Percentiles rank a stretch among this genome's conserved stretches.
These are phyloP conservation scores for Porphyrellus cyaneotinctus DNA, from an alignment of 768 basidiomycete species.

Conservation along the genomic window DNA sequence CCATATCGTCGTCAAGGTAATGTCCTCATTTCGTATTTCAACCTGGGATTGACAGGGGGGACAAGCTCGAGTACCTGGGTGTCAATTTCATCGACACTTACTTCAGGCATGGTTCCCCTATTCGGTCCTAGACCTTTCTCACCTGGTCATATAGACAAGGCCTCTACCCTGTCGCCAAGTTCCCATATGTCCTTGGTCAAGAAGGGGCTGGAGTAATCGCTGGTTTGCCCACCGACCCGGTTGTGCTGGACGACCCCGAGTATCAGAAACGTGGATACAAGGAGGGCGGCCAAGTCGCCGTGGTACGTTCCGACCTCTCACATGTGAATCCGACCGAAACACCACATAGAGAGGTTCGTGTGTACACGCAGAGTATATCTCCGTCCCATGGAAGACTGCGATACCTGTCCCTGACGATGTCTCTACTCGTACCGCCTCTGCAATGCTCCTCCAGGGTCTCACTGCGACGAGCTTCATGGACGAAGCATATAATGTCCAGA, in stretches of 20 bases:
- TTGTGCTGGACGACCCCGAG: constrained; percentile 54
- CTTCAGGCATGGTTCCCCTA: constrained; percentile 48
- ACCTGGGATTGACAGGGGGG: not conserved
- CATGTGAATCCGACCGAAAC: not conserved
- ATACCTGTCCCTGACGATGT: constrained; percentile 64
- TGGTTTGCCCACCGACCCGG: constrained; percentile 62
- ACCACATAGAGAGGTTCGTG: constrained; percentile 41
- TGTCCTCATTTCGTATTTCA: not conserved
- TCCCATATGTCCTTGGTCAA: constrained; percentile 69
- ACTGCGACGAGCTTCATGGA: constrained; percentile 76
- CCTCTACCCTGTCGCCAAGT: constrained; percentile 52
- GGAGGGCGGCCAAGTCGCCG: constrained; percentile 70
- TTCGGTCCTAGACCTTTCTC: not conserved
- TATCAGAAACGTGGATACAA: constrained; percentile 62
- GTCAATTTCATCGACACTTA: constrained; percentile 91
- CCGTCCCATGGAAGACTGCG: constrained; percentile 57
- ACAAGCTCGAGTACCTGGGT: constrained; percentile 67
- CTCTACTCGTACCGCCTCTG: constrained; percentile 60
- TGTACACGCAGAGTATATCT: constrained; percentile 68
- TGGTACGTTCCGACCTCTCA: constrained; percentile 42
- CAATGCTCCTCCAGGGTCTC: constrained; percentile 67
- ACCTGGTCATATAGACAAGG: constrained; percentile 46
- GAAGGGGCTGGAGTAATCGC: constrained; percentile 79
- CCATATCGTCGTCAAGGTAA: constrained; percentile 49
- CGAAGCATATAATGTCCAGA: constrained; percentile 82